phyloP scores from a whole-genome alignment of 176 grass and related monocot genomes.

The Thalia dealbata region DNA sequence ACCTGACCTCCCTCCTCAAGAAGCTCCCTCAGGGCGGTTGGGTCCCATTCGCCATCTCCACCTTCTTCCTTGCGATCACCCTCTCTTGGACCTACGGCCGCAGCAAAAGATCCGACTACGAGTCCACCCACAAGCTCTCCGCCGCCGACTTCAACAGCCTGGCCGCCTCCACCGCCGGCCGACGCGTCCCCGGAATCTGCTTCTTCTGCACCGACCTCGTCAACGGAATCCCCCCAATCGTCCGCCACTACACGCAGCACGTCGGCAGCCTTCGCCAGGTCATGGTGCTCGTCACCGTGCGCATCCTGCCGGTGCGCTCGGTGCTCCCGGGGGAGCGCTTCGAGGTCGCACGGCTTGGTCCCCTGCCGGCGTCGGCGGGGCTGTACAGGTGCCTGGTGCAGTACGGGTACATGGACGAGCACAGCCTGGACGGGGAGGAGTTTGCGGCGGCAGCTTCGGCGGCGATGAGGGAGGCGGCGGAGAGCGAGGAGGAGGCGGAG shows the following conservation, averaged over 20 bases:
- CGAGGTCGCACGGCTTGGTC: conserved; percentile 26
- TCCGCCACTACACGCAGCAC: conserved; percentile 49
- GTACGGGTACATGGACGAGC: background rate
- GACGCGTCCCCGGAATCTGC: conserved; percentile 43
- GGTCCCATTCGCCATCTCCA: conserved; percentile 74
- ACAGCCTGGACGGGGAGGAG: background rate
- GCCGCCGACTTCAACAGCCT: conserved; percentile 33
- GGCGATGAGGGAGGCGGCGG: no score
- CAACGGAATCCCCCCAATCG: conserved; percentile 65
- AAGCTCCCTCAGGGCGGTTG: conserved; percentile 65
- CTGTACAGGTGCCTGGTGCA: background rate
- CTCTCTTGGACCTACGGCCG: conserved; percentile 75
- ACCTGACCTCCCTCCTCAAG: conserved; percentile 63
- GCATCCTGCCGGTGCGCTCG: no score
- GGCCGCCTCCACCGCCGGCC: conserved; percentile 14
- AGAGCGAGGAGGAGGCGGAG: background rate
- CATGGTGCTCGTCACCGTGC: conserved; percentile 19
- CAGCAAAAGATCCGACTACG: conserved; percentile 60
- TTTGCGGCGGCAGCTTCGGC: no score
- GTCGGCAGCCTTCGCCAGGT: conserved; percentile 41
- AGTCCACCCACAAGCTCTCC: conserved; percentile 26
- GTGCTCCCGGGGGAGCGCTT: background rate
- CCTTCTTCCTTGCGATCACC: conserved; percentile 56
- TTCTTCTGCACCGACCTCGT: conserved; percentile 76
- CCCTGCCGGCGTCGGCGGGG: no score